These are phyloP conservation scores for Lactarius quietus DNA, from an alignment of 768 basidiomycete genomes.

Conservation along the genomic window DNA sequence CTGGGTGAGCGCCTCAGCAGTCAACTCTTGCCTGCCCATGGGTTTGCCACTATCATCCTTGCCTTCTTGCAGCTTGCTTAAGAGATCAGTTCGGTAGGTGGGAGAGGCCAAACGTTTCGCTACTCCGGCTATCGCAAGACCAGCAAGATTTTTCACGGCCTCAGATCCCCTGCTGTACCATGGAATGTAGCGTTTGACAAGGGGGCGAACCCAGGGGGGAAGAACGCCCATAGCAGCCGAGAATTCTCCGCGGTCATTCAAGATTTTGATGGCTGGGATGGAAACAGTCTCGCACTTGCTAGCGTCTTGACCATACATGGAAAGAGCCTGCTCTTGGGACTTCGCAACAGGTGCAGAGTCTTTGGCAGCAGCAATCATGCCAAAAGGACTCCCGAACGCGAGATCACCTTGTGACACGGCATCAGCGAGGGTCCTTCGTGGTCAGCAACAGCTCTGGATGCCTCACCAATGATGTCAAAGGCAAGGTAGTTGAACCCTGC, in stretches of 20 bases:
- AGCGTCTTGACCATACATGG: constrained; percentile 47
- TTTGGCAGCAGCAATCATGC: constrained; percentile 72
- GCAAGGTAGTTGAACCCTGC: constrained; percentile 59
- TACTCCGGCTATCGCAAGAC: constrained; percentile 41
- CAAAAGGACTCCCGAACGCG: constrained; percentile 81
- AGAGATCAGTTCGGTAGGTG: constrained; percentile 72
- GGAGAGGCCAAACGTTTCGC: constrained; percentile 65
- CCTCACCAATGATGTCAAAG: constrained; percentile 70
- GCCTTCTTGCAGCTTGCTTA: constrained; percentile 75
- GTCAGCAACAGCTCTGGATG: background rate
- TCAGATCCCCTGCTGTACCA: constrained; percentile 37
- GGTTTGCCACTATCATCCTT: constrained; percentile 77
- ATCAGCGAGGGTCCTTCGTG: background rate
- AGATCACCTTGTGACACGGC: constrained; percentile 45
- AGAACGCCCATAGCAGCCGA: constrained; percentile 41
- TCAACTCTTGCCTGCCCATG: constrained; percentile 79
- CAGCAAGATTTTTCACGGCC: constrained; percentile 37
- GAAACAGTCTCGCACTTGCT: constrained; percentile 45
- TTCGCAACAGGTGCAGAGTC: constrained; percentile 69
- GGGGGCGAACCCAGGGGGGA: constrained; percentile 36
- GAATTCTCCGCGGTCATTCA: constrained; percentile 45
- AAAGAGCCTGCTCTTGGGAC: constrained; percentile 48
- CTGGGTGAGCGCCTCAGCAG: constrained; percentile 83
- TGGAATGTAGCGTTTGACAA: constrained; percentile 33
- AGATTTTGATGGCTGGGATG: constrained; percentile 77